Evolutionary conservation across 257 asterid species (phyloP), one percentile per base, ranked within the genome.

Genomic region (Fraxinus excelsior): DNA sequence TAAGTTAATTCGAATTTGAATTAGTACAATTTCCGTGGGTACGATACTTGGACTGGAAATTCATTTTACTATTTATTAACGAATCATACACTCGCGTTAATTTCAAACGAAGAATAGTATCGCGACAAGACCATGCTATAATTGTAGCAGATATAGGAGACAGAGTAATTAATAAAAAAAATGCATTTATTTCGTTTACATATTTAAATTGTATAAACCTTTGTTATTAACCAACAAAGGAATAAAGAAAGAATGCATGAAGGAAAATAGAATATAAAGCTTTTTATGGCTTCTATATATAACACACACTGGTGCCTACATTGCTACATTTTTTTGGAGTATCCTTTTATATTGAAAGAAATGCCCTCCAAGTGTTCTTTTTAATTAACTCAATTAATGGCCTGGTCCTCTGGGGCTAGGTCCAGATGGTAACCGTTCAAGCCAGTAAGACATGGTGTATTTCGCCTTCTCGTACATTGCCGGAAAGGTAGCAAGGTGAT

Each of bases 361-460:
- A 9, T 40, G 46, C 46, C 14, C 13, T 40, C 46, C 46, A 2
- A n/a, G n/a, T 56, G 10, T 56, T 5, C 23, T 49, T 49, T 49
- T 16, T 34, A 34, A 34, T 6, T 34, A 4, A 16, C 6, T 16
- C 11, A n/a, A 62, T 62, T 25, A 62, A 62, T 62, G 67, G 18
- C 67, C 67, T 62, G 67, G 67, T 25, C 67, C 67, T 62, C 4
- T 9, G 5, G 67, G 67, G 34, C 67, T 62, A 25, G 67, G 67
- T 25, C 67, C 67, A 10, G 67, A 25, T 25, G 67, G 67, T 25
- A 62, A 23, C 34, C 67, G 1, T 62, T 62, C 32, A 25, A 62
- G 34, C 67, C 67, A 62, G 12, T 23, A 62, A 9, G 67, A 62
- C 67, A 62, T 62, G 67, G 32, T 62, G 32, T 9, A 21, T 62